A percentile compares a stretch with the other conserved stretches of the same genome.
Evolutionary conservation across 2,329 filamentous ascomycete species (phyloP).

Genomic region (Talaromyces sp.): DNA sequence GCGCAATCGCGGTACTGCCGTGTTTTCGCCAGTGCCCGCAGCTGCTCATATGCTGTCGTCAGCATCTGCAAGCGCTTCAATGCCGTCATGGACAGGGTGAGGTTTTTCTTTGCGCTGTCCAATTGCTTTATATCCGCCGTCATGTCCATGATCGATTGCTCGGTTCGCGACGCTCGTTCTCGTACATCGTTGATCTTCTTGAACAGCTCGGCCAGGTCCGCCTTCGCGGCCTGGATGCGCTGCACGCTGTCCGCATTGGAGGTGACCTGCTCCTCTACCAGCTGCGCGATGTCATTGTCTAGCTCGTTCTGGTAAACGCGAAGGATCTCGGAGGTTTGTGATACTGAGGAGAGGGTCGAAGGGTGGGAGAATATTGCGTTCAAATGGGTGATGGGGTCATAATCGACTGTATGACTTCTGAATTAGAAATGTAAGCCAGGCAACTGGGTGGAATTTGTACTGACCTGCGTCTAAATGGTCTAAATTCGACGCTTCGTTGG

Average conservation of each 20-base stretch:
- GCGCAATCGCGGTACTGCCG: slow-evolving; percentile 94
- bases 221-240: slow-evolving; percentile 85
- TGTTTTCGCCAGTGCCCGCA: slow-evolving; percentile 73
- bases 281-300: slow-evolving; percentile 66
- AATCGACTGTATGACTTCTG: slow-evolving; percentile 55
- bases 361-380: slow-evolving; percentile 92
- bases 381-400: slow-evolving; percentile 87
- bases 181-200: slow-evolving; percentile 91
- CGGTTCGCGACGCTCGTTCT: slow-evolving; percentile 81
- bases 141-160: slow-evolving; percentile 96
- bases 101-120: slow-evolving; percentile 92
- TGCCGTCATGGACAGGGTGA: slow-evolving; percentile 96
- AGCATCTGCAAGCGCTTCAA: slow-evolving; percentile 97
- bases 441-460: slow-evolving; percentile 6
- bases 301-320: slow-evolving; percentile 74
- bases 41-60: slow-evolving; percentile 96
- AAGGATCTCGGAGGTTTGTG: slow-evolving; percentile 67
- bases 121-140: slow-evolving; percentile 97
- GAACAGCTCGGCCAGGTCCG: slow-evolving; percentile 84
- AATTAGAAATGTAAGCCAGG: not conserved
- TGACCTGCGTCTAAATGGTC: slow-evolving; percentile 43
- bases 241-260: slow-evolving; percentile 82
- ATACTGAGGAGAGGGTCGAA: slow-evolving; percentile 72
- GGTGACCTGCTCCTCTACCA: slow-evolving; percentile 71
- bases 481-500: slow-evolving; percentile 30